Conservation (phyloP, 148 eudicot species). For the Arctostaphylos glauca region DNA sequence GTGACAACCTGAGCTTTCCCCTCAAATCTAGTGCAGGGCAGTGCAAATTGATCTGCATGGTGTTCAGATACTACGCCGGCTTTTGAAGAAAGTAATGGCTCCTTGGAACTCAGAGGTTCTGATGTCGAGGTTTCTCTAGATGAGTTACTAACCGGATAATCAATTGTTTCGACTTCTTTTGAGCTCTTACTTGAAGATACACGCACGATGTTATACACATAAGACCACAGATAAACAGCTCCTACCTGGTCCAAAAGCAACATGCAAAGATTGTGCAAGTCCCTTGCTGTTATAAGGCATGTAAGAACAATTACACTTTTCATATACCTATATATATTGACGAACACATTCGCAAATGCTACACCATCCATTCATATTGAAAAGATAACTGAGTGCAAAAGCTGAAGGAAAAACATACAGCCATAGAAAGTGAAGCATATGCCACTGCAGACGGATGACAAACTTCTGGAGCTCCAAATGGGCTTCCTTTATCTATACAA, state of each 20-base stretch:
- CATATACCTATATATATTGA: no score
- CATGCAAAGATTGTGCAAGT: neutral
- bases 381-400: neutral
- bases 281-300: neutral
- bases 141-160: constrained; percentile 21
- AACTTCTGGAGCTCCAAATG: constrained; percentile 68
- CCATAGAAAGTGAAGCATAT: constrained; percentile 87
- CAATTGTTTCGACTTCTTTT: constrained; percentile 32
- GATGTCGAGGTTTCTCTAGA: constrained; percentile 17
- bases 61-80: constrained; percentile 15
- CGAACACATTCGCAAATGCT: neutral
- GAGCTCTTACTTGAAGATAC: constrained; percentile 38
- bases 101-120: constrained; percentile 22
- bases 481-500: constrained; percentile 83
- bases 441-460: constrained; percentile 64
- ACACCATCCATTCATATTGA: neutral
- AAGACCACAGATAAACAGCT: constrained; percentile 75
- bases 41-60: constrained; percentile 15
- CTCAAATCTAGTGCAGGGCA: constrained; percentile 26
- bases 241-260: constrained; percentile 54
- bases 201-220: constrained; percentile 77
- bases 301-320: neutral
- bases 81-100: constrained; percentile 35
- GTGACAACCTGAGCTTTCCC: constrained; percentile 33
- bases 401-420: constrained; percentile 42